Base-by-base conservation (phyloP, 352 stramenopile genomes). In the Lagenidium sp. region DNA sequence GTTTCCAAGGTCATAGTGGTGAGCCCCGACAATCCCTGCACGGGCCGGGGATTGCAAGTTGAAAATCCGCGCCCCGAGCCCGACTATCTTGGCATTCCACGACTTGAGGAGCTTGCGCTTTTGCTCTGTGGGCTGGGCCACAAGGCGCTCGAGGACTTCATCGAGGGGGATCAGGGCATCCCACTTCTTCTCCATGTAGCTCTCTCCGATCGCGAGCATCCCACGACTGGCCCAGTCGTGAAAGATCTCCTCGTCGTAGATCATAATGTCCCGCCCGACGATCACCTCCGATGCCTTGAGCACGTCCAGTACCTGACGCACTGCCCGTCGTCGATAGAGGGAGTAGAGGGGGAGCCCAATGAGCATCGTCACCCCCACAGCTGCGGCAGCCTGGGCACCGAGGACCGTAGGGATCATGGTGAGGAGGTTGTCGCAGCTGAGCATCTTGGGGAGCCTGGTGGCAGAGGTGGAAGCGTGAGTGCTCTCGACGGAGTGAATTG, bases 111-210 rank as follows among this genome's bases (percentile, higher is more conserved):
- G 76, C 69, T 84, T 78, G 65, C 79, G 76, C 45, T 83, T 83
- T 53, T 81, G 71, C 43, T 81, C 76, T 2, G 68, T 63, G 11
- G 79, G 68, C 36, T 88, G 63, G 51, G 57, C 66, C 23, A 89
- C 57, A 49, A 92, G 54, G 25, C 74, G 73, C 43, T 76, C 84
- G 31, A 92, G 65, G 41, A 92, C 56, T 50, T 73, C 60, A 48
- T 92, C 79, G 24, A 92, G 63, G 36, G 79, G 79, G 36, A 79
- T 84, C 44, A 92, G 64, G 47, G 79, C 63, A 22, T 92, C 79
- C 79, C 79, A 92, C 57, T 92, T 82, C 59, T 85, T 84, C 50
- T 65, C 70, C 79, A 92, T 92, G 74, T 92, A 92, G 38, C 76
- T 89, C 63, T 92, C 79, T 45, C 79, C 79, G 39, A 92, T 92